These are phyloP conservation scores for Heracleum sosnowskyi DNA, from an alignment of 129 eudicot species.

Conservation along the genomic window DNA sequence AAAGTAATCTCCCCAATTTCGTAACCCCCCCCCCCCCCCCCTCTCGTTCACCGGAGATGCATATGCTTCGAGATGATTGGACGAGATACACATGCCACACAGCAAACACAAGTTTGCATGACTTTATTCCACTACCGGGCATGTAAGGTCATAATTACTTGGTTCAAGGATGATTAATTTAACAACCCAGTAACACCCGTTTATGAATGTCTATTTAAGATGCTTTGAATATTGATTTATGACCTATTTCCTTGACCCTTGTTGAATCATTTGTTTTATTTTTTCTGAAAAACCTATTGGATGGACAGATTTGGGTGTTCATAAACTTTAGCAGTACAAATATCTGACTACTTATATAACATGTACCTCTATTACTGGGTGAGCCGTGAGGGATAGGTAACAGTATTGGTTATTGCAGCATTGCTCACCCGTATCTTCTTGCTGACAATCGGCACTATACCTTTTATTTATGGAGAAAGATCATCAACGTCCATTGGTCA, in stretches of 20 bases:
- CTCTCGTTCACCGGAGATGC: too few species aligned
- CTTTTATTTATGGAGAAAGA: constrained; percentile 84
- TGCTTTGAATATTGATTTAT: background rate
- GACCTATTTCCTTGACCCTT: background rate
- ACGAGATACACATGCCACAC: too few species aligned
- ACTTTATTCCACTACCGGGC: too few species aligned
- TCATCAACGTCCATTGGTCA: constrained; percentile 66
- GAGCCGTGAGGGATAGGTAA: background rate
- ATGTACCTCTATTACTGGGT: background rate
- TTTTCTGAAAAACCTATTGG: background rate
- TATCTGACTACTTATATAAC: background rate
- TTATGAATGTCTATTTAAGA: background rate
- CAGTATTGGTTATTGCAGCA: constrained; percentile 41
- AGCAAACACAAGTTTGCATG: too few species aligned
- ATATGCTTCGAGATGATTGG: too few species aligned
- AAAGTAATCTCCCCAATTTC: too few species aligned
- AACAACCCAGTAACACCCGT: background rate
- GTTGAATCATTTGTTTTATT: background rate
- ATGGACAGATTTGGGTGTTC: background rate
- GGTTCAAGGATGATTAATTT: background rate
- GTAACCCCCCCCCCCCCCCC: too few species aligned
- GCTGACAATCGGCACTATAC: constrained; percentile 97
- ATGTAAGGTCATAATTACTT: background rate
- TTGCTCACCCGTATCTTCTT: constrained; percentile 94
- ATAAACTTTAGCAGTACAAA: background rate